Evolutionary conservation across 306 rosid genomes (phyloP), one percentile per base, ranked within the genome.

Genomic region (Hippophae gyantsensis): DNA sequence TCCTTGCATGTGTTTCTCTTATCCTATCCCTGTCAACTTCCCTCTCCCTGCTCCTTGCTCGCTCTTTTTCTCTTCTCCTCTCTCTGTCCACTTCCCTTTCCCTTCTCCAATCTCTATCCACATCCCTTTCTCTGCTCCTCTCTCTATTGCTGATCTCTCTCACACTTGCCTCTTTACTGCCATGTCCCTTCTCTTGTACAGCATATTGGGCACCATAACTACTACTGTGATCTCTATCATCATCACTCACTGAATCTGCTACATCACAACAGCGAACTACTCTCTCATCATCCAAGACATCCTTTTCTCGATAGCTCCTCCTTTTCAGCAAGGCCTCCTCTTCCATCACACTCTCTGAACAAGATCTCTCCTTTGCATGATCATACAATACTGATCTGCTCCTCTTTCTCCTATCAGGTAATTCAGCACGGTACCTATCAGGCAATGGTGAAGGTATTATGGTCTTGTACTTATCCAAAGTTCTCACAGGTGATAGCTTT

Each of bases 361-460:
- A 71, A 60, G 95, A 82, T 72, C 82, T 76, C 63, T 73, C 88
- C 62, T 85, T 76, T 45, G 76, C 57, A 67, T 45, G 83, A 68
- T 79, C 81, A 58, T 54, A 65, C 13, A 90, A 89, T 73, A 76
- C 78, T 46, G 99, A 82, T 68, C 72, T 81, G 64, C 97, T 80
- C 71, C 88, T 75, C 50, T 55, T 81, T 62, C 97, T 80, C 73
- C 88, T 75, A 50, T 55, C 32, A 26, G 42, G 56, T 7, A 43
- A 13, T 23, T 43, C 61, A 1, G 61, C 70, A 48, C 43, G 64
- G 10, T 55, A 27, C 54, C 77, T 73, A 61, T 70, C 67, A 26
- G 40, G 77, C 55, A 74, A 75, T 60, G 82, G 79, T 55, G 83
- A 79, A 56, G 46, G 59, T 46, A 62, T 70, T 45, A 65, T 58